Evolutionary conservation across 805 yeast genomes (phyloP).

Genomic region (Cyberlindnera xylosilytica): DNA sequence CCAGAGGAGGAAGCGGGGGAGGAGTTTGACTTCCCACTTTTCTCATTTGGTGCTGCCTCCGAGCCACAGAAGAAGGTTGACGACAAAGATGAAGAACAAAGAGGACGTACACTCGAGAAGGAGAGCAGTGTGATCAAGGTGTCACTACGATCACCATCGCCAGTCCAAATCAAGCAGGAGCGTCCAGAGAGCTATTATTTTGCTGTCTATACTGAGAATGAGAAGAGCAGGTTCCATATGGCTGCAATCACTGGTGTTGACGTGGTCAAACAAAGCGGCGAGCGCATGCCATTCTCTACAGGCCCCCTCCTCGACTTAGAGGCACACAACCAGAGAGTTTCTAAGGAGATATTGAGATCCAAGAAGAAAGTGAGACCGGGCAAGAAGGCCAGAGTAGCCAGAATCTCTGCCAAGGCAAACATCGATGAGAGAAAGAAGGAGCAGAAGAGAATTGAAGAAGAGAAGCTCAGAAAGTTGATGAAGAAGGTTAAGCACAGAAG

Average conservation of each 20-base stretch:
- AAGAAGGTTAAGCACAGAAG: slow-evolving; percentile 23
- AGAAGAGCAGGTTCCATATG: slow-evolving; percentile 7
- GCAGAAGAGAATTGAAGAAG: slow-evolving; percentile 11
- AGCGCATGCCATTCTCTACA: slow-evolving; percentile 3
- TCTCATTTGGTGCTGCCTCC: slow-evolving; percentile 23
- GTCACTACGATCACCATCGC: slow-evolving; percentile 26
- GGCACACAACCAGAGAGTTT: slow-evolving; percentile 16
- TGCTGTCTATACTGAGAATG: slow-evolving; percentile 9
- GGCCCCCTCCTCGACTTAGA: slow-evolving; percentile 19
- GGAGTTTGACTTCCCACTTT: slow-evolving; percentile 29
- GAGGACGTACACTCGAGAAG: slow-evolving; percentile 14
- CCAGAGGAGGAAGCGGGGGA: slow-evolving; percentile 11
- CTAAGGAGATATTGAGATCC: slow-evolving; percentile 8
- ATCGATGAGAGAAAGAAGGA: slow-evolving; percentile 11
- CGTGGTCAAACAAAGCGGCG: slow-evolving; percentile 3
- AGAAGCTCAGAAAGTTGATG: slow-evolving; percentile 18
- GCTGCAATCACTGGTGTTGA: slow-evolving; percentile 22
- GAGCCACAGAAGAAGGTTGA: not conserved
- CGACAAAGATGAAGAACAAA: slow-evolving; percentile 11
- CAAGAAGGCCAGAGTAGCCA: slow-evolving; percentile 22
- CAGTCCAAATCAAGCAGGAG: slow-evolving; percentile 19
- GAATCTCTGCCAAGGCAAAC: slow-evolving; percentile 12
- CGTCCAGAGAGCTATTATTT: slow-evolving; percentile 26
- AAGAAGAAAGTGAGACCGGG: slow-evolving; percentile 25
- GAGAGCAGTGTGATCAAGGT: slow-evolving; percentile 16